Conservation (phyloP, 1,139 yeast genomes). For the Yamadazyma dushanensis region DNA sequence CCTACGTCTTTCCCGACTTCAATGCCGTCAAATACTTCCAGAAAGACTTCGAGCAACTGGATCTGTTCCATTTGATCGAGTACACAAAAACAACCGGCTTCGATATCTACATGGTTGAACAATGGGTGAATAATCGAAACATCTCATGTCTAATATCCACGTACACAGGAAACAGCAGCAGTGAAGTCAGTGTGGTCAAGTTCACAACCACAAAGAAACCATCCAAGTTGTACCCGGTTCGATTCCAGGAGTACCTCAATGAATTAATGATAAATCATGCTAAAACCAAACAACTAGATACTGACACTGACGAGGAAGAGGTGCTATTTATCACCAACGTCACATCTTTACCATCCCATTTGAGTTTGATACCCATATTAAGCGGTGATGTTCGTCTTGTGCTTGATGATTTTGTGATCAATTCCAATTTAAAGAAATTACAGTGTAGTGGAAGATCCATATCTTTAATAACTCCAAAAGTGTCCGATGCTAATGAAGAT, state of each 20-base stretch:
- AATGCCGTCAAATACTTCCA: slow-evolving; percentile 51
- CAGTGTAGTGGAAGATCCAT: slow-evolving; percentile 88
- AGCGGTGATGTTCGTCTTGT: slow-evolving; percentile 57
- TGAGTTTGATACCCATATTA: slow-evolving; percentile 70
- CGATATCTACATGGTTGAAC: slow-evolving; percentile 89
- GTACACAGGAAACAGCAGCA: slow-evolving; percentile 77
- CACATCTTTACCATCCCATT: slow-evolving; percentile 73
- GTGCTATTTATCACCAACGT: slow-evolving; percentile 77
- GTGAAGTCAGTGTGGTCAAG: slow-evolving; percentile 59
- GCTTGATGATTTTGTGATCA: slow-evolving; percentile 62
- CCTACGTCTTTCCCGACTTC: slow-evolving; percentile 51
- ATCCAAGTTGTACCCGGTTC: slow-evolving; percentile 55
- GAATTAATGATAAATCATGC: slow-evolving; percentile 66
- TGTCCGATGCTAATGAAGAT: slow-evolving; percentile 78
- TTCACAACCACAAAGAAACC: slow-evolving; percentile 60
- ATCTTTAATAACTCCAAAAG: slow-evolving; percentile 57
- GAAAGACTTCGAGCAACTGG: slow-evolving; percentile 36
- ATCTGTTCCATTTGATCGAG: slow-evolving; percentile 40
- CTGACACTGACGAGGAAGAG: slow-evolving; percentile 19
- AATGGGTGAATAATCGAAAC: slow-evolving; percentile 81
- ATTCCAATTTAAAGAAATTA: slow-evolving; percentile 72
- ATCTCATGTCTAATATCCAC: slow-evolving; percentile 71
- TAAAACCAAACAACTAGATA: slow-evolving; percentile 38
- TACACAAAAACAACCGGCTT: slow-evolving; percentile 62
- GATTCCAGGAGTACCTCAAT: slow-evolving; percentile 59